Evolutionary conservation across 2,329 filamentous ascomycete species (phyloP), one percentile per base, ranked within the genome.

Genomic region (Allantophomopsis lycopodina): DNA sequence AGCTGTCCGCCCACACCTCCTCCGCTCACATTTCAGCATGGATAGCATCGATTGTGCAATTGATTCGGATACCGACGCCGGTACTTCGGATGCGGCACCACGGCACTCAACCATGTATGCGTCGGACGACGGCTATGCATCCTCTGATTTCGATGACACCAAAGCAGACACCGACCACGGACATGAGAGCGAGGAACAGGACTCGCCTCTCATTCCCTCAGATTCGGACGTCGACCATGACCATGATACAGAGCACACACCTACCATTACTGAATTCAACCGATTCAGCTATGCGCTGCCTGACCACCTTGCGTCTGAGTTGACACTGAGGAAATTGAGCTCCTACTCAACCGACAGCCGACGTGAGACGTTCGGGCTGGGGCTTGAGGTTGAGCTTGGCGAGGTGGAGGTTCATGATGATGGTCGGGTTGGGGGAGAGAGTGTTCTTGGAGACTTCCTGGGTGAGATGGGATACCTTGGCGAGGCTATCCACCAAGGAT

Each of bases 381-480:
- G 35, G 44, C 32, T 38, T 55, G 18, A 34, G 17, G 14, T 34
- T 33, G 13, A 33, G 13, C 15, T 33, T 33, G 32, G 32, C 32
- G 32, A 23, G 15, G 49, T 54, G 2, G 58, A 42, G 51, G 51
- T 40, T 45, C 40, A 46, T 28, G 41, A 34, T 41, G 44, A 32
- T 38, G 42, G 28, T 33, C 42, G 35, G n/a, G 46, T 18, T 7
- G 43, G 47, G 14, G 46, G 45, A 13, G 43, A 50, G 36, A 57
- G 50, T 30, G 59, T 58, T 14, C 63, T 71, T 55, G 60, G 64
- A 45, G 61, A 67, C 45, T 52, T 71, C 42, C 58, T 71, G 48
- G 61, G 64, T 44, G 67, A 71, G 44, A 53, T 71, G 51, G 64
- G 65, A 40, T 71, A 71, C 49, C 52, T 71, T 32, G 63, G 64